These are phyloP conservation scores for Boletus tomentosulus DNA, from an alignment of 768 basidiomycete species.

Conservation along the genomic window DNA sequence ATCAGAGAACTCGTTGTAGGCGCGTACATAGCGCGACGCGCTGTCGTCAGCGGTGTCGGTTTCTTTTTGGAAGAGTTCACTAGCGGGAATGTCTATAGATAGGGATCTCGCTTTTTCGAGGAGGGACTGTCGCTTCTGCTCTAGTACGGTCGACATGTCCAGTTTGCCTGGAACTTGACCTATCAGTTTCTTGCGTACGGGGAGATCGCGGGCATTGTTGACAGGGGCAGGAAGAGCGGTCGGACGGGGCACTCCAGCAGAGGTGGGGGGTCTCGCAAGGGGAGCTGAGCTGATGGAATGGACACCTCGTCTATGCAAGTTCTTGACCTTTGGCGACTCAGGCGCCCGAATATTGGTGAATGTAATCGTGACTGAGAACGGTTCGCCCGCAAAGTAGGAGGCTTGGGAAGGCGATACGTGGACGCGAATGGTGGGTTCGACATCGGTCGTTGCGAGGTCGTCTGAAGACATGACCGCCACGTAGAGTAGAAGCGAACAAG, in stretches of 20 bases:
- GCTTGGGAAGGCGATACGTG: slow-evolving; percentile 77
- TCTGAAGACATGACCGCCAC: slow-evolving; percentile 24
- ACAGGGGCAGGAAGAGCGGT: slow-evolving; percentile 21
- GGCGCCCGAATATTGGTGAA: slow-evolving; percentile 78
- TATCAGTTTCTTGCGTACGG: slow-evolving; percentile 50
- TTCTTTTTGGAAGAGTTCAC: slow-evolving; percentile 37
- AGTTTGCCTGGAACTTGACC: slow-evolving; percentile 40
- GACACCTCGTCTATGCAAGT: slow-evolving; percentile 61
- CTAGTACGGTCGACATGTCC: slow-evolving; percentile 45
- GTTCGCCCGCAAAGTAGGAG: slow-evolving; percentile 91
- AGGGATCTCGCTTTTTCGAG: slow-evolving; percentile 53
- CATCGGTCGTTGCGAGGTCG: no score
- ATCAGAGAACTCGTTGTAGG: slow-evolving; percentile 28
- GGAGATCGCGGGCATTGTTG: slow-evolving; percentile 33
- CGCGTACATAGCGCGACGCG: slow-evolving; percentile 27
- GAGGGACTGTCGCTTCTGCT: slow-evolving; percentile 50
- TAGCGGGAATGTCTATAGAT: slow-evolving; percentile 57
- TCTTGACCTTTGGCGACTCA: slow-evolving; percentile 32
- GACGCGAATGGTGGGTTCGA: slow-evolving; percentile 58
- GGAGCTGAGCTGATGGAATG: slow-evolving; percentile 85
- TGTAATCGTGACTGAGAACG: slow-evolving; percentile 77
- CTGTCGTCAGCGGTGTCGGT: slow-evolving; percentile 1
- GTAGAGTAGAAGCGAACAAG: no score
- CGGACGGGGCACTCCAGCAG: slow-evolving; percentile 57
- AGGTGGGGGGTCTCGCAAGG: slow-evolving; percentile 76